Percentiles rank a stretch among this genome's conserved stretches.
phyloP scores from a whole-genome alignment of 108 stramenopile species.

The Stephanodiscus triporus region DNA sequence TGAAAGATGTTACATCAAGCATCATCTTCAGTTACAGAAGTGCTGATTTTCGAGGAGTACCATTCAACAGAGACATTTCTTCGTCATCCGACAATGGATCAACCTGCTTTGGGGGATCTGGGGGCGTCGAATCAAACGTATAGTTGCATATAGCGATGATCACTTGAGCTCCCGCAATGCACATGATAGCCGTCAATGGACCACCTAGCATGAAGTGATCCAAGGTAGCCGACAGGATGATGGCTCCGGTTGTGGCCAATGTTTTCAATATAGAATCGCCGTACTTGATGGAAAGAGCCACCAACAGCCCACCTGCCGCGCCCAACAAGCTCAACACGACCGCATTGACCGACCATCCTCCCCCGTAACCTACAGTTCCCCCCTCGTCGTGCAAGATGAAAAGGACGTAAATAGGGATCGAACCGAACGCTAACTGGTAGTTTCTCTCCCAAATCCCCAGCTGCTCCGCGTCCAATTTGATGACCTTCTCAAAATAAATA shows the following conservation, averaged over 20 bases:
- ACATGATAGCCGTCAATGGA: constrained; percentile 78
- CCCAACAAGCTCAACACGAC: constrained; percentile 67
- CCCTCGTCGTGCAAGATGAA: constrained; percentile 70
- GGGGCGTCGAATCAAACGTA: constrained; percentile 74
- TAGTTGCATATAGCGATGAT: constrained; percentile 84
- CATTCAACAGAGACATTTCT: constrained; percentile 27
- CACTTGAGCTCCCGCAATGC: constrained; percentile 79
- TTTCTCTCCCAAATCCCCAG: constrained; percentile 93
- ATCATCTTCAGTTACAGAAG: background rate
- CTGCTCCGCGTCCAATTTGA: constrained; percentile 77
- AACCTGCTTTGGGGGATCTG: constrained; percentile 24
- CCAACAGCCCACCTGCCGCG: constrained; percentile 90
- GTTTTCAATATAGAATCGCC: constrained; percentile 95
- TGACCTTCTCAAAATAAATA: constrained; percentile 95
- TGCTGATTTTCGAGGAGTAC: background rate
- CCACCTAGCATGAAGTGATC: constrained; percentile 77
- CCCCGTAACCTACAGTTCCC: constrained; percentile 61
- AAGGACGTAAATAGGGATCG: constrained; percentile 69
- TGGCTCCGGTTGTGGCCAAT: constrained; percentile 88
- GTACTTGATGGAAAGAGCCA: constrained; percentile 93
- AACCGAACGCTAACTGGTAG: constrained; percentile 83
- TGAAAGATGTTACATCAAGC: background rate
- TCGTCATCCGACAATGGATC: constrained; percentile 1
- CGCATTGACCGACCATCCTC: constrained; percentile 75
- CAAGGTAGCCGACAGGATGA: constrained; percentile 69